Conservation (phyloP, 2,329 filamentous ascomycete species). For the Penicillium sp. region DNA sequence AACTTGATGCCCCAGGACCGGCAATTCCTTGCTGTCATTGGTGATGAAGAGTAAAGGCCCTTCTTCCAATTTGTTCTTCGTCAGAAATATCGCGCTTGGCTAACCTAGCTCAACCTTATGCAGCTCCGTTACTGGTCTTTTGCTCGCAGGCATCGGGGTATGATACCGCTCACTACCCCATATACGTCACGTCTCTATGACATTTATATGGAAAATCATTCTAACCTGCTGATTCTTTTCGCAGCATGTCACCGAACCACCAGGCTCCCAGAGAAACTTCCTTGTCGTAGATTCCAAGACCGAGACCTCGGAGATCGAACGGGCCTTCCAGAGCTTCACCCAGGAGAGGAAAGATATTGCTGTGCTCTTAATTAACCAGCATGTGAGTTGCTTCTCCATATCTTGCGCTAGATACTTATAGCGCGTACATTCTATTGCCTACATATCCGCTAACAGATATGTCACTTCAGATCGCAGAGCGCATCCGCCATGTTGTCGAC, state of each 20-base stretch:
- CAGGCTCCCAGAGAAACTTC: conserved; percentile 95
- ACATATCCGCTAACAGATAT: background rate
- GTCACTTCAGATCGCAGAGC: conserved; percentile 73
- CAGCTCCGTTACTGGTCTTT: conserved; percentile 91
- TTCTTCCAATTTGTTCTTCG: background rate
- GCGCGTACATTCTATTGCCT: background rate
- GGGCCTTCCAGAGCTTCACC: conserved; percentile 85
- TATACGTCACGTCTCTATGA: background rate
- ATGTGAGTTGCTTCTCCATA: conserved; percentile 57
- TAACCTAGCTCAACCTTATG: conserved; percentile 15
- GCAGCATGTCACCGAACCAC: conserved; percentile 85
- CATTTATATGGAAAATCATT: background rate
- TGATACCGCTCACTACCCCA: conserved; percentile 29
- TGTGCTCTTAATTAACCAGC: conserved; percentile 95
- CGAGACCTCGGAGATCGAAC: conserved; percentile 81
- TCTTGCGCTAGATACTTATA: background rate
- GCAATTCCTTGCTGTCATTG: conserved; percentile 95
- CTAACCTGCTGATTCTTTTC: conserved; percentile 1
- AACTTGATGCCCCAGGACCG: conserved; percentile 60
- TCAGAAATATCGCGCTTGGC: background rate
- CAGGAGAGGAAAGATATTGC: conserved; percentile 92
- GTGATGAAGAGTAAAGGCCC: conserved; percentile 69
- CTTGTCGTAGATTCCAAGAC: conserved; percentile 94
- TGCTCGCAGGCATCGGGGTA: conserved; percentile 94
- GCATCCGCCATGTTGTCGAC: conserved; percentile 87